A percentile compares a stretch with the other conserved stretches of the same genome.
Evolutionary conservation across 805 yeast genomes (phyloP).

Genomic region (Myxozyma geophila): DNA sequence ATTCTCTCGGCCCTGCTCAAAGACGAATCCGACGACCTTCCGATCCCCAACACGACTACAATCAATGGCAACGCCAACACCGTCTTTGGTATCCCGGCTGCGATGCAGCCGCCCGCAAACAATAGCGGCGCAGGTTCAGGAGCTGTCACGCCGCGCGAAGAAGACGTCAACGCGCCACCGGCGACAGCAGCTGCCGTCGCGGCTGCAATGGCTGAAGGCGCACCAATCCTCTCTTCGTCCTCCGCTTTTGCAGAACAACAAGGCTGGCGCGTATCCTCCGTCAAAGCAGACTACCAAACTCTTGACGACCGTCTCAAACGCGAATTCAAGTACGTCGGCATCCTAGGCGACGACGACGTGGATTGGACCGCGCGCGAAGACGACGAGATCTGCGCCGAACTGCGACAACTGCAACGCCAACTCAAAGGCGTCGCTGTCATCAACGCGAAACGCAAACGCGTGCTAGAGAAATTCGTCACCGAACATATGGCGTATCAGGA

Average conservation of each 20-base stretch:
- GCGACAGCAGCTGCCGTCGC: conserved; percentile 7
- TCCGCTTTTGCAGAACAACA: conserved; percentile 40
- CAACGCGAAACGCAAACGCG: conserved; percentile 70
- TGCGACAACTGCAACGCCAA: conserved; percentile 72
- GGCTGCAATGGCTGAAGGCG: conserved; percentile 16
- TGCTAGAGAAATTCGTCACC: conserved; percentile 72
- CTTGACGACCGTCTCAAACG: conserved; percentile 87
- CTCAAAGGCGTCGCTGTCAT: conserved; percentile 62
- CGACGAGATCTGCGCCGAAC: conserved; percentile 88
- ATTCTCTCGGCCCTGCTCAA: conserved; percentile 71
- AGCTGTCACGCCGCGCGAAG: conserved; percentile 4
- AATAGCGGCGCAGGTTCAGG: background rate
- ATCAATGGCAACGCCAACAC: conserved; percentile 12
- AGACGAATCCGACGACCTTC: conserved; percentile 35
- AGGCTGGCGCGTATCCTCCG: conserved; percentile 54
- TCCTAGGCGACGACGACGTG: conserved; percentile 61
- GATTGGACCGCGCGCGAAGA: conserved; percentile 69
- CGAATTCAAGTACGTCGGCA: conserved; percentile 88
- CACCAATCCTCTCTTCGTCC: conserved; percentile 34
- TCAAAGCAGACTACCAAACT: conserved; percentile 68
- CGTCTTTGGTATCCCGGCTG: background rate
- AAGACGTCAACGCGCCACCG: conserved; percentile 5
- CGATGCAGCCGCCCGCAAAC: background rate
- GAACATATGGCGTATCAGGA: conserved; percentile 96
- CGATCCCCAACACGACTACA: conserved; percentile 16